Base-by-base conservation (phyloP, 148 eudicot species). In the Vaccinium macrocarpon region DNA sequence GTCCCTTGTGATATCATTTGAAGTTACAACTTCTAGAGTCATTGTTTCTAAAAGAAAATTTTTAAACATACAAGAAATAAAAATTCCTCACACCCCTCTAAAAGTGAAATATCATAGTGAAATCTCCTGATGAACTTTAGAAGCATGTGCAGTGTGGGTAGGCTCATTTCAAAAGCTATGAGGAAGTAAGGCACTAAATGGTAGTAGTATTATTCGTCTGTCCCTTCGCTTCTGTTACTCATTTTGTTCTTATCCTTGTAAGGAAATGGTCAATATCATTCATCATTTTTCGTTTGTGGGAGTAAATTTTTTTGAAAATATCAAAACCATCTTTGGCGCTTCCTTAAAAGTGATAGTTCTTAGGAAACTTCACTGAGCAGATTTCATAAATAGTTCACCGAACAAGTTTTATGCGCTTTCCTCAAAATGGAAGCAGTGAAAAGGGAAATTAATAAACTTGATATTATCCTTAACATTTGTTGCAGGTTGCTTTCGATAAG, bases 401-500 rank as follows among this genome's bases (percentile, higher is more conserved):
- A 13, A 68, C 38, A 29, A 12, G 18, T 68, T 27, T 12, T 13
- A 27, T 13, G 18, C 7, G 0, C 12, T 23, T 11, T 66, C 35
- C 35, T 25, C 35, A n/a, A 61, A n/a, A n/a, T 61, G 68, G 64
- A 61, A n/a, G 27, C 68, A 2, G 4, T 0, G n/a, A 19, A 18
- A 18, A 57, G 0, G n/a, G 62, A 16, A 18, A 23, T 64, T 23
- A 29, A 64, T 9, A 23, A 23, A 64, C 21, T 62, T 49, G 14
- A 12, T n/a, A 53, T 12, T 52, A 35, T 53, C 66, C 18, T 61
- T 19, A 4, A 49, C 42, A 66, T 21, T 18, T 46, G 16, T 53
- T 84, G 83, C 89, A 95, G 98, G 98, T 94, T 71, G 98, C 97
- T 6, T 95, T 95, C 46, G 97, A 95, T 56, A 87, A 93, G 84